Conservation (phyloP, 176 grass and related monocot species). For the Avena insularis region DNA sequence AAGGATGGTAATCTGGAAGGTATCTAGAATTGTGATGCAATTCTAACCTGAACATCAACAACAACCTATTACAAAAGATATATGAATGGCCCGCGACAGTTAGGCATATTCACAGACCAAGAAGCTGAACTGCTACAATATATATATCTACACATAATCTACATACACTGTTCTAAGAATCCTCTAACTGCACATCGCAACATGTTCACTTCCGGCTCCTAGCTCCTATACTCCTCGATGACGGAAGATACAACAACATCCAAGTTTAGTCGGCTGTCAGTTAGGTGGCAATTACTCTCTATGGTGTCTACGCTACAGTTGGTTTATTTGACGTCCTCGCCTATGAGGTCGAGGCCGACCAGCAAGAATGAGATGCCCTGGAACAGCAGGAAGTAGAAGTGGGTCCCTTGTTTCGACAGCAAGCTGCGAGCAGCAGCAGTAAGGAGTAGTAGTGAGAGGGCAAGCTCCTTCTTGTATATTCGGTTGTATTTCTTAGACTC, state of each 20-base stretch:
- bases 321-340: conserved; percentile 75
- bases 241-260: conserved; percentile 11
- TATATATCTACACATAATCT: conserved; percentile 55
- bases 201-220: not conserved
- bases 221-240: conserved; percentile 4
- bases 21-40: not conserved
- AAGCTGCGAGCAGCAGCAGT: conserved; percentile 74
- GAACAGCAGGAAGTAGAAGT: conserved; percentile 97
- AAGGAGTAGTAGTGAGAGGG: conserved; percentile 74
- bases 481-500: conserved; percentile 68
- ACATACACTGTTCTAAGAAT: not conserved
- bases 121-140: not conserved
- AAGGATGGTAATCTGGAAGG: not conserved
- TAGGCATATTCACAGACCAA: conserved; percentile 3
- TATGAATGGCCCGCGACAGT: not conserved
- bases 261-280: not conserved
- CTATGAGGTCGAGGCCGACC: conserved; percentile 90
- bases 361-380: conserved; percentile 86
- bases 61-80: conserved; percentile 48
- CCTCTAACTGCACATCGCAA: not conserved
- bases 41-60: conserved; percentile 37
- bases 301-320: not conserved
- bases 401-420: conserved; percentile 85
- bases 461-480: conserved; percentile 89
- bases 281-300: not conserved